phyloP scores from a whole-genome alignment of 2,329 filamentous ascomycete species.

The Ceratocystis cacaofunesta region DNA sequence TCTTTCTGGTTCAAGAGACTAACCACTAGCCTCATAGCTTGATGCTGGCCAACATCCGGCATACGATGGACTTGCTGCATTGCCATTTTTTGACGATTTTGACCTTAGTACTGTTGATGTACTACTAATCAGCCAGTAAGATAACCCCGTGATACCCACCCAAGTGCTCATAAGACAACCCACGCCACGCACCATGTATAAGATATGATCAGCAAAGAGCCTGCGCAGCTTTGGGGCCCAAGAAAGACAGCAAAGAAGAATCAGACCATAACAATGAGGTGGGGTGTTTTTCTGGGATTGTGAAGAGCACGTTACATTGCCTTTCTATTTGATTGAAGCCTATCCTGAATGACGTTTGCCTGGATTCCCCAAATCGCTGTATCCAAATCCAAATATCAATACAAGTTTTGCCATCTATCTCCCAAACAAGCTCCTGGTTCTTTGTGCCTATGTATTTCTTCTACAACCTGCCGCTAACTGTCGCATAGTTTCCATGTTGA shows the following conservation, averaged over 20 bases:
- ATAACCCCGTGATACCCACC: slow-evolving; percentile 22
- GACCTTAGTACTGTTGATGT: slow-evolving; percentile 95
- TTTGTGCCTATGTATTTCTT: slow-evolving; percentile 11
- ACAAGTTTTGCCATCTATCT: slow-evolving; percentile 7
- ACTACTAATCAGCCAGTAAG: slow-evolving; percentile 98
- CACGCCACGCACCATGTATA: background rate
- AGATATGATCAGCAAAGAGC: background rate
- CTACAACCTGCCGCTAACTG: slow-evolving; percentile 16
- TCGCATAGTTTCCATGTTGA: slow-evolving; percentile 80
- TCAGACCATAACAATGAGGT: slow-evolving; percentile 1
- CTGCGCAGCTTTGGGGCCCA: background rate
- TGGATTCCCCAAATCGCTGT: background rate
- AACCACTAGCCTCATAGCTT: slow-evolving; percentile 41
- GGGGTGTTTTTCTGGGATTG: background rate
- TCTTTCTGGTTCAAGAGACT: background rate
- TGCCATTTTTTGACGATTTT: slow-evolving; percentile 98
- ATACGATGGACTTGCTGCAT: slow-evolving; percentile 80
- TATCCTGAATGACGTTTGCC: slow-evolving; percentile 6
- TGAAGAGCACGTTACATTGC: slow-evolving; percentile 2
- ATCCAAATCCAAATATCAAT: slow-evolving; percentile 13
- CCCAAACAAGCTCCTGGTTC: slow-evolving; percentile 1
- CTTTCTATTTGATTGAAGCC: slow-evolving; percentile 10
- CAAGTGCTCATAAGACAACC: background rate
- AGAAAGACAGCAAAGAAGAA: background rate
- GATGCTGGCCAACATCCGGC: slow-evolving; percentile 95